These are phyloP conservation scores for Scheffersomyces illinoinensis DNA, from an alignment of 1,139 yeast species.

Conservation along the genomic window DNA sequence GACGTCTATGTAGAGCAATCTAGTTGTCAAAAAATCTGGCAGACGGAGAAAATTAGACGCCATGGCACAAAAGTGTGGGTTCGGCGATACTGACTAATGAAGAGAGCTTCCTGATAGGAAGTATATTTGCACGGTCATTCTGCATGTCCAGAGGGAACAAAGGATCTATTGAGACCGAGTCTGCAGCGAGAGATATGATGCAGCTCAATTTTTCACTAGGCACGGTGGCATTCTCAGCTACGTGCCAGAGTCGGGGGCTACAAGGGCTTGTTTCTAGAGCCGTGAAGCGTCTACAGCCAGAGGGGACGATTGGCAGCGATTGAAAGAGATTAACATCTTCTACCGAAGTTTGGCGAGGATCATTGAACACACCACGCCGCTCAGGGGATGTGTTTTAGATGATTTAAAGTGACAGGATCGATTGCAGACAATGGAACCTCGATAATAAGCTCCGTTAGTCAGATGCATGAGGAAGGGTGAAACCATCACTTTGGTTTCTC, in stretches of 20 bases:
- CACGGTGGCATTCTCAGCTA: neutral
- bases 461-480: neutral
- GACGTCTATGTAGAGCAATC: neutral
- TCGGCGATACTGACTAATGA: neutral
- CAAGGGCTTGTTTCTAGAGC: neutral
- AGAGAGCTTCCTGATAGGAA: neutral
- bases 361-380: neutral
- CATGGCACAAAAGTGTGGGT: neutral
- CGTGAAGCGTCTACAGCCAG: neutral
- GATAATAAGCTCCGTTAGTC: neutral
- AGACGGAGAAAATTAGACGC: neutral
- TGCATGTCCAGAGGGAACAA: neutral
- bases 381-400: neutral
- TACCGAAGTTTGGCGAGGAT: neutral
- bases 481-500: neutral
- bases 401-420: neutral
- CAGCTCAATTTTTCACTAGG: neutral
- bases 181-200: neutral
- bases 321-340: neutral
- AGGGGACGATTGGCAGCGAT: neutral
- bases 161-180: neutral
- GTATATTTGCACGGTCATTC: neutral
- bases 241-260: neutral
- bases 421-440: neutral
- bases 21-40: neutral